Evolutionary conservation across 257 asterid species (phyloP), one percentile per base, ranked within the genome.

Genomic region (Solanum gandarillasii): DNA sequence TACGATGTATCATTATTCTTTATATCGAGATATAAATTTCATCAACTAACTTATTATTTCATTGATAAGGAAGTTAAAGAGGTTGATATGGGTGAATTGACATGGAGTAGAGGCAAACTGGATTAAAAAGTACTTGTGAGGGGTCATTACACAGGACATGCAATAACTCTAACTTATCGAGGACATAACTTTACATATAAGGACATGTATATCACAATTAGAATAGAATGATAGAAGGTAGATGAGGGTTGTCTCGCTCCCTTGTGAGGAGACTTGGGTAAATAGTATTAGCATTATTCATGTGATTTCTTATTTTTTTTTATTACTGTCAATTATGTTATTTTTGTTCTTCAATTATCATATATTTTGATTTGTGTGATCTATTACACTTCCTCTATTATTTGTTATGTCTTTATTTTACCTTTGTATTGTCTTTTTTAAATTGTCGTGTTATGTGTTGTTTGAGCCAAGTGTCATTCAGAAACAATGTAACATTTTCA

Each of bases 91-190:
- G 58, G 58, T 48, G 58, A 48, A 48, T 48, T 52, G 62, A 52
- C 21, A 16, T 16, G 23, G 23, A 52, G 23, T 52, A 52, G 23
- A 52, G 23, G 62, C 0, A 52, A 52, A 6, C 3, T 16, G 9
- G 62, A 16, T 52, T 16, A 52, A 6, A 52, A 16, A 52, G 23
- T 52, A 52, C 8, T 52, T 52, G 9, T 16, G 62, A 52, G 62
- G 23, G 21, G 3, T 23, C 14, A 9, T 4, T 60, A 60, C 14
- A 60, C 12, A 0, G 2, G 13, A 23, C 29, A 23, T 60, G 13
- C 1, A 2, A n/a, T 0, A 62, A 23, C 0, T 62, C 1, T n/a
- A 23, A 23, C 29, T 62, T 62, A 9, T 0, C 1, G 1, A 62
- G 3, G 12, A 62, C 14, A 62, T 62, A n/a, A 62, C 13, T n/a